Base-by-base conservation (phyloP, 768 basidiomycete genomes). In the Mrakia gelida region DNA sequence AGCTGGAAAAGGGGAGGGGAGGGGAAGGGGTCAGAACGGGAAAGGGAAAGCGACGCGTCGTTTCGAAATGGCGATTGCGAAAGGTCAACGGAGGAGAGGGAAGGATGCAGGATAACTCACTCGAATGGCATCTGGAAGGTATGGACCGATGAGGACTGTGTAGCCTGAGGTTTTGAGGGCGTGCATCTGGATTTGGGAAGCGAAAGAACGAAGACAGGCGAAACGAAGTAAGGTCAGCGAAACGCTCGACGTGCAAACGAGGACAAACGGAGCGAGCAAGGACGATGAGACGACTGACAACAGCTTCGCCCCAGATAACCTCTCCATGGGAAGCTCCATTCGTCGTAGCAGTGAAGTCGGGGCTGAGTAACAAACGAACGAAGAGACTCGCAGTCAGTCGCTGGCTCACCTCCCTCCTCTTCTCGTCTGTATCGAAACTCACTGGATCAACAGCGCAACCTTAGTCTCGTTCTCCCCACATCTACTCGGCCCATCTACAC, bases 391-490 rank as follows among this genome's bases (percentile, higher is more conserved):
- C 5, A 45, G 16, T 67, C 65, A 32, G 65, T 9, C 34, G 26
- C 0, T 10, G 28, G n/a, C 21, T 70, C 67, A 11, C 18, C 41
- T 43, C 65, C 13, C 34, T n/a, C 38, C 34, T 21, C 21, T 9
- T 11, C 13, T 18, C 18, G 23, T 38, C 34, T 8, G 21, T 34
- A 23, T 45, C 45, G 15, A 7, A 7, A 70, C 67, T 70, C 67
- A 70, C 67, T 70, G 67, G 10, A 70, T 16, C 18, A 70, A 8
- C 34, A 70, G n/a, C 15, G 67, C 67, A 0, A 70, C 38, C 67
- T 45, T 70, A 18, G 67, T 70, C 41, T 70, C 67, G 9, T 70
- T 70, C 67, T 70, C 67, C 23, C 67, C 67, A n/a, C 67, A 70
- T 9, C 34, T 30, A 43, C 67, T 70, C 67, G 67, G 67, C 16